A percentile compares a stretch with the other conserved stretches of the same genome.
Conservation (phyloP, 2,329 filamentous ascomycete species). For the Teratosphaeria gauchensis region DNA sequence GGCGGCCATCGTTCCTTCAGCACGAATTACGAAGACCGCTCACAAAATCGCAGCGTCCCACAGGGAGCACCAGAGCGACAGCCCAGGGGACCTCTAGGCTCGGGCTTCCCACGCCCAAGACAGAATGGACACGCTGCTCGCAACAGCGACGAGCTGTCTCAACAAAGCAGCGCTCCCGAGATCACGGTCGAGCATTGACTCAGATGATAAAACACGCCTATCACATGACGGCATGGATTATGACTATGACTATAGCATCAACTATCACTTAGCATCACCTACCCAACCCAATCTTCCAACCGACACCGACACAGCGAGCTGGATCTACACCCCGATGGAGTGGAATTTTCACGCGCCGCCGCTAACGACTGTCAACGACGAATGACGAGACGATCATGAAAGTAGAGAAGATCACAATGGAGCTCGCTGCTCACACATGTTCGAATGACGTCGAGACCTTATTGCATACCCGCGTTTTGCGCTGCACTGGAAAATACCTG, state of each 20-base stretch:
- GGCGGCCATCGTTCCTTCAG: constrained; percentile 56
- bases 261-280: background rate
- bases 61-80: constrained; percentile 46
- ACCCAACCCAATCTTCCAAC: background rate
- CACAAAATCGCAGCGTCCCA: constrained; percentile 36
- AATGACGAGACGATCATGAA: constrained; percentile 6
- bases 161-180: constrained; percentile 48
- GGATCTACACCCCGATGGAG: background rate
- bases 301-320: constrained; percentile 2
- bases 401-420: constrained; percentile 4
- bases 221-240: background rate
- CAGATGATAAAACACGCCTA: constrained; percentile 3
- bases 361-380: constrained; percentile 5
- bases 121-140: constrained; percentile 54
- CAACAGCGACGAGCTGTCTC: constrained; percentile 54
- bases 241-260: constrained; percentile 2
- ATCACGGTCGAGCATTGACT: constrained; percentile 53
- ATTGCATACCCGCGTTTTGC: background rate
- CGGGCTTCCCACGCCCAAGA: constrained; percentile 46
- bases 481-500: background rate
- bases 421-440: constrained; percentile 5
- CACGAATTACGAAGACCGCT: constrained; percentile 47
- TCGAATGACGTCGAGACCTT: background rate
- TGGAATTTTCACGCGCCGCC: background rate
- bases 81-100: constrained; percentile 50